Base-by-base conservation (phyloP, 73 alveolate species). In the Urostyla sp. region DNA sequence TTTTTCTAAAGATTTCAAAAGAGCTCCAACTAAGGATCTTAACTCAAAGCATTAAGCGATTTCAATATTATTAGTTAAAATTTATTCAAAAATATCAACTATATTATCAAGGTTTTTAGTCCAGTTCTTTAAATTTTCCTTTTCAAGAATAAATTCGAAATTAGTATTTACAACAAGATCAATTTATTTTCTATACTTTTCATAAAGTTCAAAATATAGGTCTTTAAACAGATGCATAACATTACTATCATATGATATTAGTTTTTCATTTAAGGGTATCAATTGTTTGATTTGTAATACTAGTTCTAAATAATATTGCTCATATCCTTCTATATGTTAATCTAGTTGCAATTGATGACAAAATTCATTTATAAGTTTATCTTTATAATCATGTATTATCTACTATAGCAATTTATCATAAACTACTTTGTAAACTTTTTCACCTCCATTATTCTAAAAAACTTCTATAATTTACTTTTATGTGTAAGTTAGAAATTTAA, bases 11-110 rank as follows among this genome's bases (percentile, higher is more conserved):
- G 69, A 20, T 27, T 69, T 69, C 2, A 45, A 38, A 10, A 44
- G 21, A 20, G 67, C 20, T 27, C 30, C 40, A 8, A 31, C 28
- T 46, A 69, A 46, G 27, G 48, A 69, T 28, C 49, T n/a, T 27
- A 69, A 23, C 53, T 69, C 83, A 16, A 34, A 69, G 54, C 83
- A 69, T 27, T 48, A 30, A 37, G 57, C 40, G 10, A 69, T 69
- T 26, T 69, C 72, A 21, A 69, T 31, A 27, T 45, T 49, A 48
- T 48, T 48, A n/a, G 48, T 10, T 27, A 69, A 31, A 3, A 31
- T 34, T 37, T 69, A 37, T 28, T 69, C 83, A 46, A 45, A 49
- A 18, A 49, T 59, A 46, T 46, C 24, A 48, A 36, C 16, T 7
- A 69, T n/a, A 46, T 20, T 48, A 11, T 46, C 52, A 24, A 69